These are phyloP conservation scores for Grosmannia penicillata DNA, from an alignment of 2,329 filamentous ascomycete genomes.

Conservation along the genomic window DNA sequence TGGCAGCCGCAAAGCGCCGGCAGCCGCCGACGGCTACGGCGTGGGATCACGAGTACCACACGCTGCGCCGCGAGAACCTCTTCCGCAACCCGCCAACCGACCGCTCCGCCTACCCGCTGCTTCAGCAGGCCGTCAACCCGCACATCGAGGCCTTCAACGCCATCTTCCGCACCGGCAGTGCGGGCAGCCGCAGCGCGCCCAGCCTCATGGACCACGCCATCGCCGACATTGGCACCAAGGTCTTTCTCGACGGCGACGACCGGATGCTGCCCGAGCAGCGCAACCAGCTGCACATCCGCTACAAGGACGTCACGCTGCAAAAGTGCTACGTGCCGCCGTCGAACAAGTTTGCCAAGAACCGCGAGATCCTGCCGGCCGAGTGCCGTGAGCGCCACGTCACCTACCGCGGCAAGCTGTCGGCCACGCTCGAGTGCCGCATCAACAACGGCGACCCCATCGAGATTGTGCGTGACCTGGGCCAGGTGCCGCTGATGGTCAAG, in stretches of 20 bases:
- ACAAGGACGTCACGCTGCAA: constrained; percentile 70
- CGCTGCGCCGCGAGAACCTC: constrained; percentile 69
- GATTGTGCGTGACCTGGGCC: constrained; percentile 70
- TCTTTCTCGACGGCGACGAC: constrained; percentile 70
- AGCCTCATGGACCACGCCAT: constrained; percentile 56
- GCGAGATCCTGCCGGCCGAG: constrained; percentile 82
- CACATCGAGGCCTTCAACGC: constrained; percentile 95
- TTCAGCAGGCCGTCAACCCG: constrained; percentile 74
- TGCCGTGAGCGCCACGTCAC: constrained; percentile 87
- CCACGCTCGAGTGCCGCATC: constrained; percentile 69
- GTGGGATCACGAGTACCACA: constrained; percentile 82
- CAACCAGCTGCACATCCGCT: constrained; percentile 64
- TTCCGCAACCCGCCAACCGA: constrained; percentile 83
- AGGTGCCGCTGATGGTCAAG: constrained; percentile 88
- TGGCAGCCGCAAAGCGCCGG: constrained; percentile 10
- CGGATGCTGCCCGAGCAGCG: constrained; percentile 40
- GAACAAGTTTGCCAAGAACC: constrained; percentile 73
- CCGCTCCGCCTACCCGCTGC: constrained; percentile 71
- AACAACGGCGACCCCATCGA: constrained; percentile 79
- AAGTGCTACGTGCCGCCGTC: constrained; percentile 64
- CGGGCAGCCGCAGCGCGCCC: constrained; percentile 6
- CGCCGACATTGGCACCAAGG: constrained; percentile 79
- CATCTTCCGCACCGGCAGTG: constrained; percentile 48
- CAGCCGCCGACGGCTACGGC: constrained; percentile 40
- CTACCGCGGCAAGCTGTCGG: constrained; percentile 76